Percentiles rank a stretch among this genome's conserved stretches.
Evolutionary conservation across 2,329 filamentous ascomycete species (phyloP).

Genomic region (Aspergillus sp.): DNA sequence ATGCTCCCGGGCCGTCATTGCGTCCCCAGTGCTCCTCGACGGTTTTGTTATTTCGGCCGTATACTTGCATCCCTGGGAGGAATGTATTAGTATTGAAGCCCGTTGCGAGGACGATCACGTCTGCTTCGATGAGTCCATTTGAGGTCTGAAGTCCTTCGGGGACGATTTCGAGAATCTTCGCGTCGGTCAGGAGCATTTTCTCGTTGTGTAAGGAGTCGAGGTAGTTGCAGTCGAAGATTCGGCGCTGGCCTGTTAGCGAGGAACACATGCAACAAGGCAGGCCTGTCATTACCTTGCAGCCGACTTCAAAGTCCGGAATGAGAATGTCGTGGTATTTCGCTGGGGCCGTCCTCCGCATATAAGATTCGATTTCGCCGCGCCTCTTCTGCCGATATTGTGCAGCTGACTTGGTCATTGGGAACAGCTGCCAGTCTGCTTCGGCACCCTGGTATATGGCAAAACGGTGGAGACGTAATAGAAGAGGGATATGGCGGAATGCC

Average conservation of each 20-base stretch:
- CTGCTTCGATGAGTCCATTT: constrained; percentile 8
- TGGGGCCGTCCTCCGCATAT: constrained; percentile 21
- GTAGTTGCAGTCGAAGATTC: constrained; percentile 13
- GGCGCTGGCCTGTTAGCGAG: constrained; percentile 1
- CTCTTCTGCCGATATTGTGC: constrained; percentile 34
- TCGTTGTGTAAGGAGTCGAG: constrained; percentile 8
- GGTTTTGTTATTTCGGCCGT: neutral
- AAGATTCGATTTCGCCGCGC: constrained; percentile 39
- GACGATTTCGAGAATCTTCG: constrained; percentile 48
- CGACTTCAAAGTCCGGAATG: constrained; percentile 14
- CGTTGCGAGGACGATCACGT: constrained; percentile 10
- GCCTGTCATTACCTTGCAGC: constrained; percentile 19
- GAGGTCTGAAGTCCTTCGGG: constrained; percentile 36
- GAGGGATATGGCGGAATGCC: constrained; percentile 40
- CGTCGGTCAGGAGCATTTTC: constrained; percentile 50
- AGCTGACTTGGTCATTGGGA: constrained; percentile 48
- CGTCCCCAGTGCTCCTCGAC: constrained; percentile 25
- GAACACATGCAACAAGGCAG: no score
- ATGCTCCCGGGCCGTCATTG: constrained; percentile 5
- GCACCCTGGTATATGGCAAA: constrained; percentile 36
- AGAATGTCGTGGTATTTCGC: constrained; percentile 12
- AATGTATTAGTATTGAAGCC: constrained; percentile 6
- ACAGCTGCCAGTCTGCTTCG: constrained; percentile 24
- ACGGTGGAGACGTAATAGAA: constrained; percentile 41
- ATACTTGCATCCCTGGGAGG: neutral